Base-by-base conservation (phyloP, 78 protist genomes). In the Bigelowiella natans region DNA sequence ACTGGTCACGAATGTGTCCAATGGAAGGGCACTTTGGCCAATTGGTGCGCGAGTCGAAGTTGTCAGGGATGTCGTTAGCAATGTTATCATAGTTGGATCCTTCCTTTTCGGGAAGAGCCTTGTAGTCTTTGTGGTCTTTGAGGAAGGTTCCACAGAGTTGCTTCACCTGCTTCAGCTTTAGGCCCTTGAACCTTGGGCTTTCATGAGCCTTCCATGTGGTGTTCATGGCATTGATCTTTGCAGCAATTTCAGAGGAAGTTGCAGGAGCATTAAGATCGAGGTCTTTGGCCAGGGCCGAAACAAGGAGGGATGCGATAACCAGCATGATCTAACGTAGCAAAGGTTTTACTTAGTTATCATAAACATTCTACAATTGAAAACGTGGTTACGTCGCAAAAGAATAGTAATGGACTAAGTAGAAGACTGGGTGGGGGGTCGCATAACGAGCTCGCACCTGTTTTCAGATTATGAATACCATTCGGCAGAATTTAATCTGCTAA, bases 1-100 rank as follows among this genome's bases (percentile, higher is more conserved):
- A 91, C 90, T 93, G 95, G 38, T 93, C 92, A 40, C 93, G 93
- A 89, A 91, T 89, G 89, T 40, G 92, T 0, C 88, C 63, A 63
- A 86, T 83, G 86, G 36, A 11, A 2, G 91, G 91, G 85, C 91
- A 88, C 31, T 90, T 63, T 34, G 95, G 92, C 90, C 92, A 91
- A 18, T 86, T 1, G 1, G 36, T 37, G 2, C 90, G 51, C 7
- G 90, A 82, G 86, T 91, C 90, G 38, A 88, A 91, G 40, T 39
- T 51, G 36, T 2, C 90, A 7, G 93, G 93, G 31, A 91, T 36
- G 38, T 37, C 88, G 51, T 63, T 39, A 3, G 36, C 90, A 26
- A 86, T 36, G 89, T 31, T 34, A 28, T 2, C 7, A 85, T 64
- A 31, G 38, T 40, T 30, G 26, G 26, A 1, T 89, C 91, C 2